A percentile compares a stretch with the other conserved stretches of the same genome.
phyloP scores from a whole-genome alignment of 331 rosid species.

The Saraca asoca region DNA sequence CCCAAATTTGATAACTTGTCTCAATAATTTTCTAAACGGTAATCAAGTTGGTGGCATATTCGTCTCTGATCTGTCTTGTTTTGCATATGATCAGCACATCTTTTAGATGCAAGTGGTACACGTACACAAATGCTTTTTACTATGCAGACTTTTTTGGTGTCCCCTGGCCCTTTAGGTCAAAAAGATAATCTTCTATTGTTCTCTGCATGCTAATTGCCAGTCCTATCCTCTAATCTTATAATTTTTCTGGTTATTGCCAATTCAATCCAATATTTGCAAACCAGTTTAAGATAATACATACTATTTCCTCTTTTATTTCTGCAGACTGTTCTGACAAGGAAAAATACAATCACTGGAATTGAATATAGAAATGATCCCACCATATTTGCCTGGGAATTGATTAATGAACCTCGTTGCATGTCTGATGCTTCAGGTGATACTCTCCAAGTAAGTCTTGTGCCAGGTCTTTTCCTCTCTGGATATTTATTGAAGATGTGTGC shows the following conservation, averaged over 20 bases:
- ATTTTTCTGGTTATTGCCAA: too few species aligned
- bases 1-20: slow-evolving; percentile 12
- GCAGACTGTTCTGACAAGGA: slow-evolving; percentile 86
- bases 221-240: neutral
- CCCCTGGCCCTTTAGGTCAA: slow-evolving; percentile 6
- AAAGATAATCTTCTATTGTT: neutral
- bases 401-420: slow-evolving; percentile 95
- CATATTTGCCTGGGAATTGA: slow-evolving; percentile 97
- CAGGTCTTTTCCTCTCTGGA: slow-evolving; percentile 9
- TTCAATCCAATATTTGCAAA: too few species aligned
- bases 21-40: slow-evolving; percentile 5
- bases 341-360: slow-evolving; percentile 74
- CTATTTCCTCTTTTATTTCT: slow-evolving; percentile 32
- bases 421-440: slow-evolving; percentile 95
- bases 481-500: neutral
- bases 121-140: neutral
- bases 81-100: slow-evolving; percentile 19
- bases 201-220: slow-evolving; percentile 16
- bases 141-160: neutral
- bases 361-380: slow-evolving; percentile 91
- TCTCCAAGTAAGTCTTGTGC: slow-evolving; percentile 73
- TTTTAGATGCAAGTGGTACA: neutral
- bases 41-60: neutral
- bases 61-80: slow-evolving; percentile 13
- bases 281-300: slow-evolving; percentile 20